Conservation (phyloP, 179 eudicot species). For the Beta macrorhiza region DNA sequence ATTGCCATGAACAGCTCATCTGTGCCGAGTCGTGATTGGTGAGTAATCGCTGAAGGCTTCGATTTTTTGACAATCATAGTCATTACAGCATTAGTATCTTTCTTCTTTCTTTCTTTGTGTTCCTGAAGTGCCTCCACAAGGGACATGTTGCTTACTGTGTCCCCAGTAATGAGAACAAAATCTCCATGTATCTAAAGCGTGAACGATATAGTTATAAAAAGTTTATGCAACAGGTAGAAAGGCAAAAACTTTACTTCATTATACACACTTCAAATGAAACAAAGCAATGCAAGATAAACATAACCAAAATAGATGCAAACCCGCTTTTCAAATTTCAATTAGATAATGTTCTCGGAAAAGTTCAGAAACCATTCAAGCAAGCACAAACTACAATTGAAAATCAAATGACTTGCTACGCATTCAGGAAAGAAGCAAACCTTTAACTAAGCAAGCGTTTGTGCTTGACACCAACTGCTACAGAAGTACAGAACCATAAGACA, state of each 20-base stretch:
- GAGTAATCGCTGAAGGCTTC: conserved; percentile 70
- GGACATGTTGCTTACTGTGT: conserved; percentile 90
- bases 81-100: conserved; percentile 88
- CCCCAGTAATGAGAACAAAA: conserved; percentile 84
- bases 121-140: conserved; percentile 75
- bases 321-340: not conserved
- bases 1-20: conserved; percentile 90
- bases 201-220: conserved; percentile 4
- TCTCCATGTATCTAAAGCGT: conserved; percentile 76
- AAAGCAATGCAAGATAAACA: not conserved
- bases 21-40: conserved; percentile 87
- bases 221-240: not conserved
- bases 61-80: conserved; percentile 85
- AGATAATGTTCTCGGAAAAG: not conserved
- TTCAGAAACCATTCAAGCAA: not conserved
- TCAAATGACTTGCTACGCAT: not conserved
- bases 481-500: not conserved
- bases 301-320: not conserved
- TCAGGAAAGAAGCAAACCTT: not conserved
- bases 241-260: not conserved
- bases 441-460: not conserved
- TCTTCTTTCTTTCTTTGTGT: conserved; percentile 86
- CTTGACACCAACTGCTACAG: not conserved
- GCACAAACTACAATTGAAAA: not conserved
- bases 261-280: not conserved